A percentile compares a stretch with the other conserved stretches of the same genome.
Evolutionary conservation across 257 asterid genomes (phyloP).

Genomic region (Petunia secreta): DNA sequence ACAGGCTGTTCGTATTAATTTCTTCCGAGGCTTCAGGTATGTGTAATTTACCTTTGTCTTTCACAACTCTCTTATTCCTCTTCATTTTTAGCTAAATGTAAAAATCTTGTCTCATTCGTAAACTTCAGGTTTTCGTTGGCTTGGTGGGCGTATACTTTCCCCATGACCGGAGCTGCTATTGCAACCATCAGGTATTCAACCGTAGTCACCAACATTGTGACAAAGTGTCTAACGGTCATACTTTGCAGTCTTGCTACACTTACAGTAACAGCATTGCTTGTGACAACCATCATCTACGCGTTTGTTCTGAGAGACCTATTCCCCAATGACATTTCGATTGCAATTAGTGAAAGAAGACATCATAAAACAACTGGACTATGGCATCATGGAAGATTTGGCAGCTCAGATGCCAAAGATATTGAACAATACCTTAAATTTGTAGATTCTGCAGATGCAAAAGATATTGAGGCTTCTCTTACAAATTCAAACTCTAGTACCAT

Average conservation of each 20-base stretch:
- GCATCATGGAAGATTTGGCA: slow-evolving; percentile 46
- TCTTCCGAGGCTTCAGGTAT: slow-evolving; percentile 84
- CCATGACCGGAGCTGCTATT: slow-evolving; percentile 82
- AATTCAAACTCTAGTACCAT: slow-evolving; percentile 22
- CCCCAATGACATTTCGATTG: slow-evolving; percentile 81
- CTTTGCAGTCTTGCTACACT: slow-evolving; percentile 62
- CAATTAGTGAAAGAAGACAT: slow-evolving; percentile 57
- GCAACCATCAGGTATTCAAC: slow-evolving; percentile 68
- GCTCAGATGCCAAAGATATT: slow-evolving; percentile 41
- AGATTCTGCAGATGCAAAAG: slow-evolving; percentile 46
- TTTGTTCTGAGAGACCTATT: slow-evolving; percentile 64
- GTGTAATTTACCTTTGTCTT: background rate
- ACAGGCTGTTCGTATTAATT: slow-evolving; percentile 83
- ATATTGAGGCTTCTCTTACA: slow-evolving; percentile 47
- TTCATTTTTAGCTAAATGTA: background rate
- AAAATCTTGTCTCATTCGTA: background rate
- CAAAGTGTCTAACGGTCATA: slow-evolving; percentile 44
- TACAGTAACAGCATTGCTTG: slow-evolving; percentile 55
- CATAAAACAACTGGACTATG: slow-evolving; percentile 46
- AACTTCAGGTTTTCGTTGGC: slow-evolving; percentile 64
- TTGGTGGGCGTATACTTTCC: slow-evolving; percentile 98
- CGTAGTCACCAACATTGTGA: slow-evolving; percentile 42
- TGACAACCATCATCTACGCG: slow-evolving; percentile 68
- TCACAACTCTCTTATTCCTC: background rate
- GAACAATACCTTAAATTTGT: slow-evolving; percentile 57